Conservation (phyloP, 352 stramenopile genomes). For the Pythium volutum region DNA sequence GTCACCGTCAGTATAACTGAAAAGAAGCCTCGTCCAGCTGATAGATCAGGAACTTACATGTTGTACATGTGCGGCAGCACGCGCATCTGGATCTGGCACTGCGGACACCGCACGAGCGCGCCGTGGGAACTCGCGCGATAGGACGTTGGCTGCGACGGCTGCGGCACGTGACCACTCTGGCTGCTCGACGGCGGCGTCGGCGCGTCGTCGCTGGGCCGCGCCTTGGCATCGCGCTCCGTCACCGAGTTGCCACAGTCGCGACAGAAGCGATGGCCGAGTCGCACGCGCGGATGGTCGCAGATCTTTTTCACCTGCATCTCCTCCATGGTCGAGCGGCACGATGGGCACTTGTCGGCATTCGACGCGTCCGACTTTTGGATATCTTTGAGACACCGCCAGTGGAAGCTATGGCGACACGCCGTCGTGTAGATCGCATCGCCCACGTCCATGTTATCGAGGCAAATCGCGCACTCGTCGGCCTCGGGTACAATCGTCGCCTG, state of each 20-base stretch:
- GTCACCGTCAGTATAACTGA: slow-evolving; percentile 3
- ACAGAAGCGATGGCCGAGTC: slow-evolving; percentile 73
- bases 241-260: slow-evolving; percentile 65
- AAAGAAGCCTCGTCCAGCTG: not conserved
- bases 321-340: slow-evolving; percentile 65
- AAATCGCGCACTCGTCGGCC: slow-evolving; percentile 83
- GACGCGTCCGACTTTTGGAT: slow-evolving; percentile 76
- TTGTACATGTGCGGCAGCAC: slow-evolving; percentile 89
- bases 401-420: slow-evolving; percentile 80
- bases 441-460: slow-evolving; percentile 75
- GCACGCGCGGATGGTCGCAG: slow-evolving; percentile 82
- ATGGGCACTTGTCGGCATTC: slow-evolving; percentile 85
- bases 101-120: slow-evolving; percentile 78
- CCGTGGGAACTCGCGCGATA: slow-evolving; percentile 80
- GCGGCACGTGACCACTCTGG: not conserved
- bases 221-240: slow-evolving; percentile 65
- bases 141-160: slow-evolving; percentile 49
- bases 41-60: slow-evolving; percentile 51
- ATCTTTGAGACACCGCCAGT: slow-evolving; percentile 82
- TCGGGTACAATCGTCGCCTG: slow-evolving; percentile 54
- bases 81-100: slow-evolving; percentile 87
- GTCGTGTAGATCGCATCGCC: slow-evolving; percentile 83
- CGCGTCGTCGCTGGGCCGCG: slow-evolving; percentile 40
- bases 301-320: slow-evolving; percentile 85
- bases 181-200: not conserved